Evolutionary conservation across 2,329 filamentous ascomycete species (phyloP), one percentile per base, ranked within the genome.

Genomic region (Colletotrichum simmondsii): DNA sequence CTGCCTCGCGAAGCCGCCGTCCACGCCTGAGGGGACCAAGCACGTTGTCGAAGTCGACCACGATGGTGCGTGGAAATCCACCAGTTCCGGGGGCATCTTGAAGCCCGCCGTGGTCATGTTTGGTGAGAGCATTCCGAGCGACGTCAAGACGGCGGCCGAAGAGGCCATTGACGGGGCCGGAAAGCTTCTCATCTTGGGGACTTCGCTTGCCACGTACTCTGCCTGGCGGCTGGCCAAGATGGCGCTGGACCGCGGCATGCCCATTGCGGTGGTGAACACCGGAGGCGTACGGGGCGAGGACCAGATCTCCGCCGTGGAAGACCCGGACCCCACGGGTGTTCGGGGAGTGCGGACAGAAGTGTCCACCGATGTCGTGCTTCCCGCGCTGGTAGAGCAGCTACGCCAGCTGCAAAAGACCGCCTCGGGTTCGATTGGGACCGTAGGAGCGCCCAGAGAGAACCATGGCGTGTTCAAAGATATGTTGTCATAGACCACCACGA

Each of bases 21-120:
- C 79, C 26, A 79, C 89, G 53, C 79, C 84, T 35, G 88, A 93
- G 76, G 90, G 92, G 4, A 86, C 84, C 2, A 83, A 79, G 72
- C 86, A 88, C 22, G 84, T 82, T 30, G 92, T 98, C 1, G 86
- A 93, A 74, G 89, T 93, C 14, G 96, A 98, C 78, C 77, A 79
- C 1, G 95, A 98, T 65, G 96, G 96, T 0, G 96, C 95, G 0
- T 97, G 93, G 94, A 83, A 86, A 52, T 77, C 87, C 6, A 84
- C 84, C 0, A 92, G 91, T 76, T 91, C 88, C 2, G 94, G 91
- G 0, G 97, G 96, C 2, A 91, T 98, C 49, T 82, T 99, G 68
- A 98, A 98, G 80, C 97, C 97, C 4, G 94, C 94, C 1, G 95
- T 99, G 2, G 92, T 95, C 77, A 98, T 98, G 95, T 98, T 98